A percentile compares a stretch with the other conserved stretches of the same genome.
phyloP scores from a whole-genome alignment of 192 early-diverging fungal genomes.

The Geosiphon pyriformis region DNA sequence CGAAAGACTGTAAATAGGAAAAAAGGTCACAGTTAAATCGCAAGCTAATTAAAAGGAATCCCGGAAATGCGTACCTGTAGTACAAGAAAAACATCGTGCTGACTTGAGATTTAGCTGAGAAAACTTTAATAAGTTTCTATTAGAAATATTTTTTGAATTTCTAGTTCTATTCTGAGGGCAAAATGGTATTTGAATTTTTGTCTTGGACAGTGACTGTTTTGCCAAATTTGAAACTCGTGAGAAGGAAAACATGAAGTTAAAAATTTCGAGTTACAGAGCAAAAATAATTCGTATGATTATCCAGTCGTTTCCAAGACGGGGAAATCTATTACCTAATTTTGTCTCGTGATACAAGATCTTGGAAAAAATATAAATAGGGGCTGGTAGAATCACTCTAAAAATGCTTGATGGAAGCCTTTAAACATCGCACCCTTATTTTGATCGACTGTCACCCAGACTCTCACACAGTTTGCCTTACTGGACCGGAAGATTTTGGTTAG shows the following conservation, averaged over 20 bases:
- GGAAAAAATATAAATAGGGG: not conserved
- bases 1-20: not conserved
- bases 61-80: not conserved
- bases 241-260: not conserved
- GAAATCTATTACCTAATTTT: too few species aligned
- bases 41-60: not conserved
- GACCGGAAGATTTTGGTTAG: conserved; percentile 5
- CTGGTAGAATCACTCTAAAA: not conserved
- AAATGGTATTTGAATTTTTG: not conserved
- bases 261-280: not conserved
- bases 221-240: not conserved
- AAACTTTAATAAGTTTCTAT: too few species aligned
- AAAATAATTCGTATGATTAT: not conserved
- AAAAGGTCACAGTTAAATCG: not conserved
- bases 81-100: not conserved
- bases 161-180: too few species aligned
- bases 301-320: not conserved
- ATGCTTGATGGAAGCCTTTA: not conserved
- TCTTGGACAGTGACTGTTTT: not conserved
- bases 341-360: too few species aligned
- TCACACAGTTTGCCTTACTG: not conserved
- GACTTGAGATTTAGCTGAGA: not conserved
- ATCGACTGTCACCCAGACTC: conserved; percentile 20
- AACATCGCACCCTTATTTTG: conserved; percentile 15
- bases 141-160: too few species aligned